phyloP scores from a whole-genome alignment of 148 eudicot genomes.

The Vaccinium vitisidaea region DNA sequence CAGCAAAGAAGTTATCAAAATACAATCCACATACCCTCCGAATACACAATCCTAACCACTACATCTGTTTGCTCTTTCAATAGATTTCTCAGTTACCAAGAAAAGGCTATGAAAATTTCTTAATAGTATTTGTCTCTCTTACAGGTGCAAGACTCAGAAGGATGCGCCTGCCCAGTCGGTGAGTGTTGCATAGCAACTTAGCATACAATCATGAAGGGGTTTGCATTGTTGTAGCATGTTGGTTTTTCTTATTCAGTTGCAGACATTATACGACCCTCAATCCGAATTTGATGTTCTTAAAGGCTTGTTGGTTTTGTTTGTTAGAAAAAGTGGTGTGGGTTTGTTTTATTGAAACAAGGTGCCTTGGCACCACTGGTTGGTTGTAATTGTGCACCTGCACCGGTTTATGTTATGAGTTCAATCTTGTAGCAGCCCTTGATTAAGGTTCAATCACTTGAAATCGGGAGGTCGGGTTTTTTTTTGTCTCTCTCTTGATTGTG shows the following conservation, averaged over 20 bases:
- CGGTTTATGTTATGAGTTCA: not conserved
- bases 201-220: constrained; percentile 5
- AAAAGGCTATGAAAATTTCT: not conserved
- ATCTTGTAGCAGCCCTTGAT: not conserved
- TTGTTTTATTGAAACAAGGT: not conserved
- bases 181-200: constrained; percentile 39
- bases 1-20: not conserved
- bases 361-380: not conserved
- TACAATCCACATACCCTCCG: too few relatives aligned
- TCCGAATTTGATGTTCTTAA: not conserved
- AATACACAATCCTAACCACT: too few relatives aligned
- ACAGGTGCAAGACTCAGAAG: constrained; percentile 67
- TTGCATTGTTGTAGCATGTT: constrained; percentile 7
- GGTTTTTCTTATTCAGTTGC: not conserved
- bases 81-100: too few relatives aligned
- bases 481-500: not conserved
- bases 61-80: too few relatives aligned
- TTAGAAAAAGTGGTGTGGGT: not conserved
- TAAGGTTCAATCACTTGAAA: not conserved
- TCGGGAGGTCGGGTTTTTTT: not conserved
- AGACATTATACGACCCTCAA: not conserved
- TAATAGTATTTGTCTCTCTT: not conserved
- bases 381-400: not conserved
- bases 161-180: constrained; percentile 41
- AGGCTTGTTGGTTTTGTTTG: not conserved